Conservation (phyloP, 805 yeast genomes). For the Candida parachauliodes region DNA sequence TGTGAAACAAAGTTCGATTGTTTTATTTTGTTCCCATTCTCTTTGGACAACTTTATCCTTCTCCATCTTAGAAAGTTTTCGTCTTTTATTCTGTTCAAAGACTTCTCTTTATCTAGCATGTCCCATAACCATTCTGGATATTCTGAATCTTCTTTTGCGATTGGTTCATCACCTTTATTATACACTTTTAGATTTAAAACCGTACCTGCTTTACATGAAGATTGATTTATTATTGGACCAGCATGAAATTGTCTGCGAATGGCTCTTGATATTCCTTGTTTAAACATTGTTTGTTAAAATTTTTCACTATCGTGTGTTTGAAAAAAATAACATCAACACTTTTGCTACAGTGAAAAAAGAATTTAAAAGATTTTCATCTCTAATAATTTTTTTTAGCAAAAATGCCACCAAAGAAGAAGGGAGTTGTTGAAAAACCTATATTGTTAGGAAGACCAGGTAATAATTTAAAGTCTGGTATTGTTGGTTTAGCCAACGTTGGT, state of each 20-base stretch:
- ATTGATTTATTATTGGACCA: slow-evolving; percentile 11
- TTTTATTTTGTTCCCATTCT: slow-evolving; percentile 68
- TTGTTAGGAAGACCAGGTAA: slow-evolving; percentile 75
- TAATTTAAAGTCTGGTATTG: slow-evolving; percentile 65
- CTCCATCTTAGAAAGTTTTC: slow-evolving; percentile 67
- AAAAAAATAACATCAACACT: slow-evolving; percentile 5
- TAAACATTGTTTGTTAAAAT: slow-evolving; percentile 1
- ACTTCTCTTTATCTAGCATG: slow-evolving; percentile 65
- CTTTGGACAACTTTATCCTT: slow-evolving; percentile 59
- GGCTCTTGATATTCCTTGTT: neutral
- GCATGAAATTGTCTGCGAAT: no score
- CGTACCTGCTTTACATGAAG: slow-evolving; percentile 65
- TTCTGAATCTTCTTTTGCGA: slow-evolving; percentile 81
- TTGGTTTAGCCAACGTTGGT: slow-evolving; percentile 94
- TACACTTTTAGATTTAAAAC: slow-evolving; percentile 65
- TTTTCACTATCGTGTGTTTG: slow-evolving; percentile 6
- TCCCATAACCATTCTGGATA: slow-evolving; percentile 97
- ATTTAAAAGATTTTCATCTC: slow-evolving; percentile 3
- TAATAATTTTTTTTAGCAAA: slow-evolving; percentile 9
- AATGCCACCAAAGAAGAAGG: slow-evolving; percentile 78
- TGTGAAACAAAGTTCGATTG: slow-evolving; percentile 72
- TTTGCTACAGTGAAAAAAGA: slow-evolving; percentile 1
- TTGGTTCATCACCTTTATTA: slow-evolving; percentile 81
- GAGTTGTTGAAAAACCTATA: slow-evolving; percentile 62
- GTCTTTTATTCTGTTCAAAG: slow-evolving; percentile 50